Conservation (phyloP, 1,139 yeast species). For the Arxiozyma slooffiae region DNA sequence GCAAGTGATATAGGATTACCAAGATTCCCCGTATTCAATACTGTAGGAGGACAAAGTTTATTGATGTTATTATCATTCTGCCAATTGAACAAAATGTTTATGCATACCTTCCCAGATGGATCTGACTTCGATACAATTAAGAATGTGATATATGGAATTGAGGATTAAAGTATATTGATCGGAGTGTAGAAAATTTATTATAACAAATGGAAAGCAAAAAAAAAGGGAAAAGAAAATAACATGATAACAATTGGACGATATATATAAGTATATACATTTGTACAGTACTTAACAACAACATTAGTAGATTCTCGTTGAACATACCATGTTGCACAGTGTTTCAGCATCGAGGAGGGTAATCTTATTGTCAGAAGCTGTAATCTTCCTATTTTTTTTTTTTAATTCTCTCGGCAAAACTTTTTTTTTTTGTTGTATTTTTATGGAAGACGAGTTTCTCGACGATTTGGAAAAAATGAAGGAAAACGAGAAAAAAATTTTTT, state of each 20-base stretch:
- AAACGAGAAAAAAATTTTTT: not conserved
- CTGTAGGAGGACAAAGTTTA: slow-evolving; percentile 40
- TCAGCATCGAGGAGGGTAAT: not conserved
- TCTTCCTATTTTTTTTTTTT: too few species aligned
- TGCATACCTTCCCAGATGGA: slow-evolving; percentile 31
- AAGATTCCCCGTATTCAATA: slow-evolving; percentile 41
- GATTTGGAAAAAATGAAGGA: not conserved
- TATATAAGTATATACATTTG: not conserved
- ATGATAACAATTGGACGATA: not conserved
- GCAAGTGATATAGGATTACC: slow-evolving; percentile 52
- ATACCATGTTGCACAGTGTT: not conserved
- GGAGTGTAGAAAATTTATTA: too few species aligned
- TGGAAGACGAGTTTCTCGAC: not conserved
- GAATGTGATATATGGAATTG: slow-evolving; percentile 46
- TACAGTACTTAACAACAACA: not conserved
- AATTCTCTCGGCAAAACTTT: too few species aligned
- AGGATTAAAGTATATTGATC: slow-evolving; percentile 8
- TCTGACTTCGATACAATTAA: slow-evolving; percentile 35
- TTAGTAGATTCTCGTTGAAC: not conserved
- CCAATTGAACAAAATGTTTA: slow-evolving; percentile 37
- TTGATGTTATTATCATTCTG: slow-evolving; percentile 50
- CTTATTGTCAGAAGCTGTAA: not conserved
- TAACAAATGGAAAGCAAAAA: not conserved
- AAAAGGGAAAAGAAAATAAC: not conserved
- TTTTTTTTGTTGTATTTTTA: too few species aligned